Percentiles rank a stretch among this genome's conserved stretches.
Evolutionary conservation across 495 filamentous ascomycete species (phyloP).

Genomic region (Penicillium mononematosum): DNA sequence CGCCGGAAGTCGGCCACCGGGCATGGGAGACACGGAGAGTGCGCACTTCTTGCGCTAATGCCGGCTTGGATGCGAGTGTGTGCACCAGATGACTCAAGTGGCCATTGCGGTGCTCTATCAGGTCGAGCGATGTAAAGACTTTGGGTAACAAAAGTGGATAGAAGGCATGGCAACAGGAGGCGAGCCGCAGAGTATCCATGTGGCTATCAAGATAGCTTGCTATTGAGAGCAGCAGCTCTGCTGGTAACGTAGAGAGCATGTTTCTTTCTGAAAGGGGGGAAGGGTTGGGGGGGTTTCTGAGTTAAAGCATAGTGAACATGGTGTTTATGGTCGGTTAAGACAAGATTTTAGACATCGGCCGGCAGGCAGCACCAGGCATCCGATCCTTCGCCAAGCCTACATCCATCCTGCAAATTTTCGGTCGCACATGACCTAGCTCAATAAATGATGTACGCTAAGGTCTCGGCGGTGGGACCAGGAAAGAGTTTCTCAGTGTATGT

Average conservation of each 20-base stretch:
- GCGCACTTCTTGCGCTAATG: not conserved
- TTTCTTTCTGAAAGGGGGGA: not conserved
- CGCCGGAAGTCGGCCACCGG: not conserved
- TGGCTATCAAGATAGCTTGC: not conserved
- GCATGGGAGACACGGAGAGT: not conserved
- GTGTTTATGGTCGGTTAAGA: too few relatives aligned
- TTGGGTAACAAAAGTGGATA: conserved; percentile 4
- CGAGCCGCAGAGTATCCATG: conserved; percentile 1
- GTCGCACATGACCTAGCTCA: too few relatives aligned
- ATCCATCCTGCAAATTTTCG: too few relatives aligned
- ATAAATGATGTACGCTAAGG: too few relatives aligned
- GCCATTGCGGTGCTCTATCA: not conserved
- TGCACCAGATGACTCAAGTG: conserved; percentile 1
- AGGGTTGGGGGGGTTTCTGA: too few relatives aligned
- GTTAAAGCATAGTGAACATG: too few relatives aligned
- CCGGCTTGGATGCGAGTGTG: not conserved
- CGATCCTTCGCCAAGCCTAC: too few relatives aligned
- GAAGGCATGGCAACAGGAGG: conserved; percentile 2
- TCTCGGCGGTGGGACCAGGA: too few relatives aligned
- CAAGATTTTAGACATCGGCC: too few relatives aligned
- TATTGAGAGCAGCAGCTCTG: not conserved
- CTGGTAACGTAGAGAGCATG: not conserved
- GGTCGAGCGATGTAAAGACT: conserved; percentile 4
- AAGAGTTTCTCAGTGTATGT: too few relatives aligned
- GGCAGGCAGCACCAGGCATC: too few relatives aligned